Evolutionary conservation across 2,329 filamentous ascomycete species (phyloP).

Genomic region (Colletotrichum magnum): DNA sequence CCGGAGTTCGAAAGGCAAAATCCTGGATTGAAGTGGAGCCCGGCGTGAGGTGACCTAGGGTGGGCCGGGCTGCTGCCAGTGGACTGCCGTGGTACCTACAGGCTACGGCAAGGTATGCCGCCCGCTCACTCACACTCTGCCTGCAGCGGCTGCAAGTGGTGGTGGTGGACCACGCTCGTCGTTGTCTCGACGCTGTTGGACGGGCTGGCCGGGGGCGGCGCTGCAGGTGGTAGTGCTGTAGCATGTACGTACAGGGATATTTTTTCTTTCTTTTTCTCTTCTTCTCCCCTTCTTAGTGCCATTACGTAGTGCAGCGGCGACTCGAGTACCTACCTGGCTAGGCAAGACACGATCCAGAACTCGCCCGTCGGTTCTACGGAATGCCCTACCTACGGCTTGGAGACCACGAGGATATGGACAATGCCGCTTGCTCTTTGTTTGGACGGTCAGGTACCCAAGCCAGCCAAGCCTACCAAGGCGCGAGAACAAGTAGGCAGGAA

Average conservation of each 20-base stretch:
- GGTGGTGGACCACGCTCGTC: background rate
- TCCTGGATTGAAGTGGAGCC: slow-evolving; percentile 36
- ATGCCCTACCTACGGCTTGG: slow-evolving; percentile 22
- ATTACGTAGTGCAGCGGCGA: slow-evolving; percentile 33
- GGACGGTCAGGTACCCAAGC: slow-evolving; percentile 6
- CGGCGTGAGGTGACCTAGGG: slow-evolving; percentile 17
- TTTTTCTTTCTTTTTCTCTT: background rate
- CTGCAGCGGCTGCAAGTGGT: slow-evolving; percentile 31
- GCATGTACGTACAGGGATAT: background rate
- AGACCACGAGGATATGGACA: slow-evolving; percentile 24
- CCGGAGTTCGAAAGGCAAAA: slow-evolving; percentile 24
- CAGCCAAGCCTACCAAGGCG: background rate
- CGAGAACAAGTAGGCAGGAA: background rate
- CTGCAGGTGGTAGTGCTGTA: background rate
- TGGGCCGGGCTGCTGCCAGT: slow-evolving; percentile 4
- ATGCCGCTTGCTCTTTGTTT: slow-evolving; percentile 7
- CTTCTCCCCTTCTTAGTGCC: background rate
- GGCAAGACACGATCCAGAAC: slow-evolving; percentile 1
- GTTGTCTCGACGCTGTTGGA: background rate
- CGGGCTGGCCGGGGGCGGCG: background rate
- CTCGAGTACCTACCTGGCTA: background rate
- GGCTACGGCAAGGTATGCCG: background rate
- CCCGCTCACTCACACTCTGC: slow-evolving; percentile 11
- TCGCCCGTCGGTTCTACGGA: slow-evolving; percentile 20
- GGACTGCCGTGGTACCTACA: slow-evolving; percentile 10